These are phyloP conservation scores for Blastobotrys buckinghamii DNA, from an alignment of 1,139 yeast genomes.

Conservation along the genomic window DNA sequence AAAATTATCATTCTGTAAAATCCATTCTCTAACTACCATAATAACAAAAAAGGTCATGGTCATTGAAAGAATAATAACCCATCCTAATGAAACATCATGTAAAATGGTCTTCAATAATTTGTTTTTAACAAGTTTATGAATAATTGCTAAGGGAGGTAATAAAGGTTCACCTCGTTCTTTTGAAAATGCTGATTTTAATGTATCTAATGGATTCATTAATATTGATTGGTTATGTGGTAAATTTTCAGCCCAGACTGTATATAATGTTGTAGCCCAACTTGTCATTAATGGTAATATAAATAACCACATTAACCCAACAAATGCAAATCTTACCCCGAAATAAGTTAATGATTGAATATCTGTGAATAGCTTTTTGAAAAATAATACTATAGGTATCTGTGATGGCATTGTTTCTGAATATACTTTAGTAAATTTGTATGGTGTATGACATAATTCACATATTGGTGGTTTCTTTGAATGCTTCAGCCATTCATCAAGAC, in stretches of 20 bases:
- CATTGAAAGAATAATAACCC: slow-evolving; percentile 25
- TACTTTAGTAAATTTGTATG: slow-evolving; percentile 65
- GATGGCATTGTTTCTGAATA: slow-evolving; percentile 69
- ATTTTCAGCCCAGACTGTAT: slow-evolving; percentile 22
- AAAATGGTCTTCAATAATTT: slow-evolving; percentile 6
- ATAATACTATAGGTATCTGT: slow-evolving; percentile 47
- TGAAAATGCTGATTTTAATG: slow-evolving; percentile 1
- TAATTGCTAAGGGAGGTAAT: slow-evolving; percentile 3
- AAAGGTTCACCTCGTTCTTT: not conserved
- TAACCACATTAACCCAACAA: slow-evolving; percentile 23
- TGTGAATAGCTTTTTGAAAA: slow-evolving; percentile 30
- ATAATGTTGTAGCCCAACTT: slow-evolving; percentile 16
- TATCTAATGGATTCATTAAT: slow-evolving; percentile 3
- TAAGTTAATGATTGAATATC: slow-evolving; percentile 16
- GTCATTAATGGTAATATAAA: slow-evolving; percentile 20
- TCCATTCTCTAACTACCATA: slow-evolving; percentile 35
- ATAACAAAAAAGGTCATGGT: slow-evolving; percentile 27
- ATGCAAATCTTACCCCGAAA: slow-evolving; percentile 14
- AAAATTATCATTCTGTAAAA: slow-evolving; percentile 29
- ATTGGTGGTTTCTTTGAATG: slow-evolving; percentile 55
- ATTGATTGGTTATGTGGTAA: slow-evolving; percentile 17
- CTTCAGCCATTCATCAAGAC: slow-evolving; percentile 76
- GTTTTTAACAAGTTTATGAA: slow-evolving; percentile 3
- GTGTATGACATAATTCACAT: slow-evolving; percentile 87
- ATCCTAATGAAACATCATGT: slow-evolving; percentile 30